A percentile compares a stretch with the other conserved stretches of the same genome.
These are phyloP conservation scores for Sporothrix variecibatus DNA, from an alignment of 2,329 filamentous ascomycete species.

Conservation along the genomic window DNA sequence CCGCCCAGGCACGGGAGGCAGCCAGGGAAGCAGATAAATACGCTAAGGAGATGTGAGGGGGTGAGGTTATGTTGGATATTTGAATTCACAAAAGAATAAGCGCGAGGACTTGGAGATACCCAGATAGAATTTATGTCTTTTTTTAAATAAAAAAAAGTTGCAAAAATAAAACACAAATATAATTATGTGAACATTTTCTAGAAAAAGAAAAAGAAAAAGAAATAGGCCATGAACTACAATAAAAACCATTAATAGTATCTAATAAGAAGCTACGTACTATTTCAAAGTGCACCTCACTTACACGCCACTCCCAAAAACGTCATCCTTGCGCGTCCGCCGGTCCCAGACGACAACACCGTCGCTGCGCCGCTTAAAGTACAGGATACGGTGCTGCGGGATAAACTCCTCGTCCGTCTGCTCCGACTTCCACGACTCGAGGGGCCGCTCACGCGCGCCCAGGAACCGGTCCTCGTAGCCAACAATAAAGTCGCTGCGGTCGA, in stretches of 20 bases:
- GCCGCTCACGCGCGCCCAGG: constrained; percentile 54
- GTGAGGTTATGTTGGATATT: too few species aligned
- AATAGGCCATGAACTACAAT: neutral
- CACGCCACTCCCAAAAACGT: constrained; percentile 56
- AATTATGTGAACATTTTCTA: neutral
- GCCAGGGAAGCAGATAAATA: neutral
- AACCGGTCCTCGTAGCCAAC: constrained; percentile 66
- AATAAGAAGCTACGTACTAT: neutral
- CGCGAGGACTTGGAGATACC: neutral
- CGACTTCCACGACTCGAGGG: constrained; percentile 58
- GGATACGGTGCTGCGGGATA: constrained; percentile 64
- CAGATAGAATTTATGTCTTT: neutral
- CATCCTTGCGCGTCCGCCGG: constrained; percentile 53
- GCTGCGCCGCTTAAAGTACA: constrained; percentile 60
- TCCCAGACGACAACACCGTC: constrained; percentile 60
- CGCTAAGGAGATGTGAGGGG: neutral
- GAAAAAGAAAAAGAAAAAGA: neutral
- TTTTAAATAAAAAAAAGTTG: neutral
- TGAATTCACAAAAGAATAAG: neutral
- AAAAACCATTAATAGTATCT: neutral
- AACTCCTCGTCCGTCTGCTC: constrained; percentile 67
- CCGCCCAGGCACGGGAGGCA: neutral
- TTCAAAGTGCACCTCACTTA: neutral
- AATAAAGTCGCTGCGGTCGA: constrained; percentile 55
- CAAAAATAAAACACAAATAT: neutral